Evolutionary conservation across 495 filamentous ascomycete genomes (phyloP).

Genomic region (Physcia stellaris): DNA sequence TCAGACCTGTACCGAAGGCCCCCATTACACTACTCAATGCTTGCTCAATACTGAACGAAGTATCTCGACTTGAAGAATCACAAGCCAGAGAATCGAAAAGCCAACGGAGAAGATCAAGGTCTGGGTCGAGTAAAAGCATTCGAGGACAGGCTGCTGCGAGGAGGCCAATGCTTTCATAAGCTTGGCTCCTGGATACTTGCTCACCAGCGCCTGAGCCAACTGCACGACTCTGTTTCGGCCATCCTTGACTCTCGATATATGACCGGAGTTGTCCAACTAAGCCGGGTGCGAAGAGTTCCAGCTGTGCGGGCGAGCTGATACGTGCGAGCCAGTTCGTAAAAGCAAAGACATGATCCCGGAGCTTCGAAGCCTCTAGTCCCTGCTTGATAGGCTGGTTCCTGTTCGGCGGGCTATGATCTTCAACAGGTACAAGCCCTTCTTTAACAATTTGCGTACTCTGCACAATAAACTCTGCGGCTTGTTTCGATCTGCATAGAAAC

Average conservation of each 20-base stretch:
- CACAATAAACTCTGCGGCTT: conserved; percentile 47
- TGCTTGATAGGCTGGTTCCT: conserved; percentile 32
- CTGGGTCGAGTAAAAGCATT: conserved; percentile 38
- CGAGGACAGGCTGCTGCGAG: conserved; percentile 35
- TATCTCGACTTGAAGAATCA: conserved; percentile 58
- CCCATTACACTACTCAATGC: conserved; percentile 65
- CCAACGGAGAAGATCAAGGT: conserved; percentile 56
- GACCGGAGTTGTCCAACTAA: conserved; percentile 58
- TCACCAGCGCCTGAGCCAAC: conserved; percentile 36
- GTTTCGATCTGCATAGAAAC: conserved; percentile 62
- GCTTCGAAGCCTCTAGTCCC: conserved; percentile 56
- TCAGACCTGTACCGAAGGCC: conserved; percentile 35
- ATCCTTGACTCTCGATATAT: conserved; percentile 70
- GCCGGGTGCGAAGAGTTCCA: conserved; percentile 49
- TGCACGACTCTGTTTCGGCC: conserved; percentile 47
- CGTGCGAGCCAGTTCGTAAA: conserved; percentile 81
- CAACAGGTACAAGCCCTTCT: conserved; percentile 37
- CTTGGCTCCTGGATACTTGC: conserved; percentile 52
- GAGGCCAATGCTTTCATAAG: conserved; percentile 76
- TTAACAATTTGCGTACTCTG: conserved; percentile 57
- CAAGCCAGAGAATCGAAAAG: conserved; percentile 69
- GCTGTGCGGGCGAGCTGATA: conserved; percentile 45
- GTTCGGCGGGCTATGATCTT: conserved; percentile 17
- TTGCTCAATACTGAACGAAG: conserved; percentile 79
- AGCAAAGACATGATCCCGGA: conserved; percentile 73